Evolutionary conservation across 805 yeast species (phyloP), one percentile per base, ranked within the genome.

Genomic region (Wickerhamiella azyma): DNA sequence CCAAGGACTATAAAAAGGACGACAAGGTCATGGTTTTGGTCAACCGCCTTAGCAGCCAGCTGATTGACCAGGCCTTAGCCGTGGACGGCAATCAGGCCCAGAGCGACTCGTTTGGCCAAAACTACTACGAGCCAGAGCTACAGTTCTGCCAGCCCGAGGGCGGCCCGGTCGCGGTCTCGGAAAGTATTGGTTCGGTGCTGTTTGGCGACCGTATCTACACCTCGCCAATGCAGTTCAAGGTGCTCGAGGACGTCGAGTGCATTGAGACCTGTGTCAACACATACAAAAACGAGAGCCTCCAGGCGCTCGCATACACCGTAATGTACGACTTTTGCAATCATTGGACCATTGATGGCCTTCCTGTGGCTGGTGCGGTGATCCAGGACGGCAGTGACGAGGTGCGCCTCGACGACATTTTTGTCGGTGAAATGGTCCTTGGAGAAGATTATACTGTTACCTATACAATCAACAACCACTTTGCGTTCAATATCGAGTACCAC

Each of bases 151-250:
- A 63, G 48, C 97, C 97, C 0, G 62, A 65, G 47, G 76, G 66
- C 24, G 85, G 84, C 1, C 76, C 61, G 26, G 42, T 56, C 47
- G 81, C 81, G 55, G 94, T 85, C 61, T 77, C 84, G 52, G 97
- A 86, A 65, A 80, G 94, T 9, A 70, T 92, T 45, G 98, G 98
- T 8, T 80, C 96, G 2, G 81, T 92, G 53, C 73, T 92, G 48
- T 86, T 92, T 61, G 98, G 98, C 52, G 98, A 92, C 65, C 73
- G 98, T 60, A 86, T 92, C 52, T 86, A 83, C 69, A 79, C 84
- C 58, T 86, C 97, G 9, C 96, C 97, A 5, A 85, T 84, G 58
- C 75, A 79, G 43, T 66, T 92, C 51, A 70, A 75, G 32, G 83
- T 92, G 94, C 70, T 82, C 52, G 72, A 82, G 59, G 75, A 83